Evolutionary conservation across 2,329 filamentous ascomycete species (phyloP), one percentile per base, ranked within the genome.

Genomic region (Colletotrichum destructivum): DNA sequence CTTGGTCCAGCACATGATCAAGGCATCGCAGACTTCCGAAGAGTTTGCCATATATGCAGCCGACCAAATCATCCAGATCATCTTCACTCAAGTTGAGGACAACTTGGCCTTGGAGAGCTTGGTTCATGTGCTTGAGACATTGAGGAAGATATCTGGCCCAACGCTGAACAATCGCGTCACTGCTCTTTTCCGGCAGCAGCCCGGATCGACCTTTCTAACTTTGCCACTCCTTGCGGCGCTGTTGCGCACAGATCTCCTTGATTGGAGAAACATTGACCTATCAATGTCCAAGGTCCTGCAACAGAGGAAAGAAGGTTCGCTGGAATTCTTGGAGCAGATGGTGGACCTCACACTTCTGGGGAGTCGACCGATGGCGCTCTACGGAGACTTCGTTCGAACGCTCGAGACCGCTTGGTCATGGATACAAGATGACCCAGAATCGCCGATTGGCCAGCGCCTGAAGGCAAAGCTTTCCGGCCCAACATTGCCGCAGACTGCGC

Each of bases 381-480:
- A 94, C 76, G 91, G 95, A 2, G 95, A 98, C 82, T 97, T 98
- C 78, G 91, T 94, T 8, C 89, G 90, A 73, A 97, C 94, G 69
- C 87, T 98, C 66, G 92, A 96, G 75, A 92, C 91, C 57, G 91
- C 96, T 51, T 95, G 93, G 84, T 85, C 89, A 57, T 98, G 95
- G 94, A 89, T 97, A 44, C 84, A 86, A 8, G 93, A 95, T 74
- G 92, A 97, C 18, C 88, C 92, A 1, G 86, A 86, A 51, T 86
- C 93, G 3, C 78, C 84, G 26, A 84, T 89, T 26, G 93, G 90
- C 13, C 91, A 93, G 75, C 88, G 93, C 46, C 87, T 98, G 72
- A 93, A 95, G 79, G 84, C 86, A 80, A 94, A 84, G 83, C 88
- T 84, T 21, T 84, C 51, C 81, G 82, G 52, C 82, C 86, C 3